Percentiles rank a stretch among this genome's conserved stretches.
phyloP scores from a whole-genome alignment of 495 filamentous ascomycete species.

The Podospora conica region DNA sequence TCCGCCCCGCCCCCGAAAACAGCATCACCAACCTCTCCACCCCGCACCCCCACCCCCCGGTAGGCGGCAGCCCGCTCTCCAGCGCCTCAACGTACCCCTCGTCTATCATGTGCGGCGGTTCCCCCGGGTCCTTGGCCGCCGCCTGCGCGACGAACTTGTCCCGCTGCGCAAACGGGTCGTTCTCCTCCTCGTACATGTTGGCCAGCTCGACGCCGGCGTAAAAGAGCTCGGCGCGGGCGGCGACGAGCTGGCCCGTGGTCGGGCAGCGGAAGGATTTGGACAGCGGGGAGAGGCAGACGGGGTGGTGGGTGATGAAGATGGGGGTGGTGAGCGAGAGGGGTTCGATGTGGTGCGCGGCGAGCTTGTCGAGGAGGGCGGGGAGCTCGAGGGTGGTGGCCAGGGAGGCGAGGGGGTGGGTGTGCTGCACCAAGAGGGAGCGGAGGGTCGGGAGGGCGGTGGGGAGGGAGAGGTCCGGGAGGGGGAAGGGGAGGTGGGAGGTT shows the following conservation, averaged over 20 bases:
- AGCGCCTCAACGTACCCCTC: constrained; percentile 78
- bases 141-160: constrained; percentile 65
- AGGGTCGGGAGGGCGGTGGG: constrained; percentile 52
- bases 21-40: constrained; percentile 88
- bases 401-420: constrained; percentile 40
- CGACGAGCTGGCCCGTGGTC: constrained; percentile 54
- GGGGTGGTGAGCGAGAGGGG: constrained; percentile 55
- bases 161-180: constrained; percentile 80
- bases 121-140: constrained; percentile 10
- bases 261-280: constrained; percentile 73
- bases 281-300: constrained; percentile 84
- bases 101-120: constrained; percentile 53
- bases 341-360: constrained; percentile 73
- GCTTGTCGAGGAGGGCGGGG: constrained; percentile 76
- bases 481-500: constrained; percentile 55
- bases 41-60: constrained; percentile 93
- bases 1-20: constrained; percentile 66
- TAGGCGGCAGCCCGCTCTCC: constrained; percentile 84
- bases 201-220: constrained; percentile 72
- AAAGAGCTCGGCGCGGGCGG: constrained; percentile 85
- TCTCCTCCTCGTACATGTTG: constrained; percentile 98
- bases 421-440: constrained; percentile 44
- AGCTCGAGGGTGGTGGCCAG: constrained; percentile 50
- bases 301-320: constrained; percentile 89
- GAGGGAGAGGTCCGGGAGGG: constrained; percentile 61